phyloP scores from a whole-genome alignment of 345 rosid genomes.

The Populus ilicifolia region DNA sequence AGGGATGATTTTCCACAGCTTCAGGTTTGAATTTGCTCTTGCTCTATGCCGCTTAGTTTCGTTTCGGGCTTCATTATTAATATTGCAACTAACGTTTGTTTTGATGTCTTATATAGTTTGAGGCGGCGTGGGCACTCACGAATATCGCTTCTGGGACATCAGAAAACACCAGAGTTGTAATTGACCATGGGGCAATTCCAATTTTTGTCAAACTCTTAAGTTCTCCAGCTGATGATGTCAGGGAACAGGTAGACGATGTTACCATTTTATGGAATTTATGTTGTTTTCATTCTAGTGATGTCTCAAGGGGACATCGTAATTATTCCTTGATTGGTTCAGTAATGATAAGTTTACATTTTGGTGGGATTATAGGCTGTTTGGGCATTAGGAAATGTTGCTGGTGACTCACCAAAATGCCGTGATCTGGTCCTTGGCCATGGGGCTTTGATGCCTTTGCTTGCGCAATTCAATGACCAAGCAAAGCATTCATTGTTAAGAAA shows the following conservation, averaged over 20 bases:
- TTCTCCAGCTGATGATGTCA: constrained; percentile 25
- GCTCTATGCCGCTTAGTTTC: neutral
- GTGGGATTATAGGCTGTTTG: constrained; percentile 23
- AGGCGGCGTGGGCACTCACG: constrained; percentile 33
- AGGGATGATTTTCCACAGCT: constrained; percentile 31
- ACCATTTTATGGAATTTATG: neutral
- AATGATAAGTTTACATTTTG: neutral
- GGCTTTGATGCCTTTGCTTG: constrained; percentile 23
- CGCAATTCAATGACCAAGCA: constrained; percentile 27
- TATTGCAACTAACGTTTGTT: neutral
- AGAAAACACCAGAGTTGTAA: constrained; percentile 25
- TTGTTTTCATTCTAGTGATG: neutral
- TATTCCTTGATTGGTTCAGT: neutral
- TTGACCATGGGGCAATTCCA: constrained; percentile 30
- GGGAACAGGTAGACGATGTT: constrained; percentile 24
- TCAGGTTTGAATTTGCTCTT: constrained; percentile 16
- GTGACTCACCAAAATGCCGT: constrained; percentile 31
- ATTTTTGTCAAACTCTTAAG: constrained; percentile 22
- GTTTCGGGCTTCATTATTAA: neutral
- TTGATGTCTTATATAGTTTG: constrained; percentile 9
- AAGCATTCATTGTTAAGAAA: constrained; percentile 31
- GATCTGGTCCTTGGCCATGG: constrained; percentile 26
- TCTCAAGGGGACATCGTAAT: neutral
- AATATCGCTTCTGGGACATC: constrained; percentile 33
- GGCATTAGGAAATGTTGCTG: constrained; percentile 35